Percentiles rank a stretch among this genome's conserved stretches.
Conservation (phyloP, 2,329 filamentous ascomycete species). For the Alternaria dauci region DNA sequence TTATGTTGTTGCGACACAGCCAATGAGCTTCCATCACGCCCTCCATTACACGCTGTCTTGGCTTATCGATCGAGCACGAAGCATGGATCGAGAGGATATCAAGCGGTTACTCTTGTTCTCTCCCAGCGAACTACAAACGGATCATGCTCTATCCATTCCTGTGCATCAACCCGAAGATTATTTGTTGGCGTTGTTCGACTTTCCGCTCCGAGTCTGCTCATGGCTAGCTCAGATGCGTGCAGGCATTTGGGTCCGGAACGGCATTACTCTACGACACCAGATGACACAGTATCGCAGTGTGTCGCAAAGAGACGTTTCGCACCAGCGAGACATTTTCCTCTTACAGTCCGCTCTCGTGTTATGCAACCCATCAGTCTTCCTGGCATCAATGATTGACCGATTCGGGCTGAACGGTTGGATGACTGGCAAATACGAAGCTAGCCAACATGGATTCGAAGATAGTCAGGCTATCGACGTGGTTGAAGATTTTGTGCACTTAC, state of each 20-base stretch:
- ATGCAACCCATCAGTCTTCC: conserved; percentile 81
- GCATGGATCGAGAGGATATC: conserved; percentile 73
- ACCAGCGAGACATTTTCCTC: conserved; percentile 93
- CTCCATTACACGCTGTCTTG: conserved; percentile 96
- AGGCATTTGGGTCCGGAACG: conserved; percentile 98
- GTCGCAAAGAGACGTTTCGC: conserved; percentile 86
- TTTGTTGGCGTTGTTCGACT: conserved; percentile 88
- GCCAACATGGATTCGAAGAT: conserved; percentile 79
- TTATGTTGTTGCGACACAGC: conserved; percentile 86
- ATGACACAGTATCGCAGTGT: conserved; percentile 93
- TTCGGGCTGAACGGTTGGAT: conserved; percentile 91
- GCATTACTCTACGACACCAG: conserved; percentile 93
- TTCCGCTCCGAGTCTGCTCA: conserved; percentile 88
- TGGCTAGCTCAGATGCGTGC: conserved; percentile 99
- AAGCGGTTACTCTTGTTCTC: conserved; percentile 75
- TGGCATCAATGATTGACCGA: conserved; percentile 89
- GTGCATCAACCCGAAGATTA: conserved; percentile 76
- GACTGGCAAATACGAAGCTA: conserved; percentile 75
- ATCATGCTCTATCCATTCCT: conserved; percentile 63
- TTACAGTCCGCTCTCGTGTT: conserved; percentile 89
- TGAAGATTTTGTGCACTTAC: conserved; percentile 93
- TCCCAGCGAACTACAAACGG: conserved; percentile 72
- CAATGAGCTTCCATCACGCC: conserved; percentile 97
- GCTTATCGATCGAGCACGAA: conserved; percentile 88
- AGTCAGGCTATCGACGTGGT: conserved; percentile 88